These are phyloP conservation scores for Amphibolis antarctica DNA, from an alignment of 106 monocot genomes.

Conservation along the genomic window DNA sequence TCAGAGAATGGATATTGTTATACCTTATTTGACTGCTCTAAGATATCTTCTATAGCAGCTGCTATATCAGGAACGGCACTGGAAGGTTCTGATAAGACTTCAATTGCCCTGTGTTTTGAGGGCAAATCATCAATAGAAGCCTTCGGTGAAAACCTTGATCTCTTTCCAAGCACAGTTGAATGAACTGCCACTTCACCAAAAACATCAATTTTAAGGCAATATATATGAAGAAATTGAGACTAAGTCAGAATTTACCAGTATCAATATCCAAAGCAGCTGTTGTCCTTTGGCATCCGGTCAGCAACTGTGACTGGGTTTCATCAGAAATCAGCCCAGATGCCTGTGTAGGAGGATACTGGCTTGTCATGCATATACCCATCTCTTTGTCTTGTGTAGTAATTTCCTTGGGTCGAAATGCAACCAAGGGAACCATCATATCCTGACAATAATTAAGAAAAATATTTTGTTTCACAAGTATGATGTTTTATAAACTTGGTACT, in stretches of 20 bases:
- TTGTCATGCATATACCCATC: conserved; percentile 63
- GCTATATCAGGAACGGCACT: conserved; percentile 68
- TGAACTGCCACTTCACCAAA: conserved; percentile 22
- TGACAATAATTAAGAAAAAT: conserved; percentile 15
- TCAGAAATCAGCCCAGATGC: conserved; percentile 39
- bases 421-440: conserved; percentile 57
- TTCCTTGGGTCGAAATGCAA: conserved; percentile 58
- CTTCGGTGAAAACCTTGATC: conserved; percentile 27
- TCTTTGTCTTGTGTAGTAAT: conserved; percentile 64
- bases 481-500: background rate
- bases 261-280: conserved; percentile 8
- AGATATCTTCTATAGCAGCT: conserved; percentile 75
- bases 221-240: background rate
- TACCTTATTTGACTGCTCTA: conserved; percentile 88
- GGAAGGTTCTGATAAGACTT: conserved; percentile 14
- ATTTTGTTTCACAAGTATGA: background rate
- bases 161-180: conserved; percentile 27
- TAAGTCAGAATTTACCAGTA: conserved; percentile 21
- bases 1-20: background rate
- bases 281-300: conserved; percentile 16
- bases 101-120: conserved; percentile 22
- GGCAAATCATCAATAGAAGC: conserved; percentile 14
- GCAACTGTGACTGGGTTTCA: conserved; percentile 25
- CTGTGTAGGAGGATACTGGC: conserved; percentile 81
- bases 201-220: conserved; percentile 2